Percentiles rank a stretch among this genome's conserved stretches.
These are phyloP conservation scores for Paraleonurus japonicus DNA, from an alignment of 257 asterid species.

Conservation along the genomic window DNA sequence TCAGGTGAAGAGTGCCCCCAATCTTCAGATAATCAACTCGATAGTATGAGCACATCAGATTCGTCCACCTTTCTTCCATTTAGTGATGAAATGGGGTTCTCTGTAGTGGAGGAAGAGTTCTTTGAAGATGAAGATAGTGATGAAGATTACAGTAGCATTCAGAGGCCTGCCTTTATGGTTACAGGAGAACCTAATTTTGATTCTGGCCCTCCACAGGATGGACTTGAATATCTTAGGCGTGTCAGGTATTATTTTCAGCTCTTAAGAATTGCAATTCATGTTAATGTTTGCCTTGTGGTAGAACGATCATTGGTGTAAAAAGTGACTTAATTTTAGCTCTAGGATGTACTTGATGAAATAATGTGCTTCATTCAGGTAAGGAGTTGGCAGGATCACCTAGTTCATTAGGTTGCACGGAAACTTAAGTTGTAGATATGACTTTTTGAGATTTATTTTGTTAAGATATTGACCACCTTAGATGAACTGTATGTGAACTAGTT, in stretches of 20 bases:
- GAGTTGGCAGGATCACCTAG: not conserved
- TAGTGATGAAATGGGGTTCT: slow-evolving; percentile 37
- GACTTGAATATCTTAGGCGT: slow-evolving; percentile 94
- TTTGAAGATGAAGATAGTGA: slow-evolving; percentile 63
- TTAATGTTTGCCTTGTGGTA: not conserved
- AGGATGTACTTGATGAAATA: too few relatives aligned
- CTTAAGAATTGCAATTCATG: slow-evolving; percentile 7
- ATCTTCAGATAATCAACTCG: slow-evolving; percentile 32
- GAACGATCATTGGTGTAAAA: too few relatives aligned
- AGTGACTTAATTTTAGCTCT: too few relatives aligned
- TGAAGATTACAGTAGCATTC: slow-evolving; percentile 76
- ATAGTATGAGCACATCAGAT: slow-evolving; percentile 26
- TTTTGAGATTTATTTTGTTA: not conserved
- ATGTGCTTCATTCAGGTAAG: too few relatives aligned
- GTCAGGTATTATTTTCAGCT: slow-evolving; percentile 61
- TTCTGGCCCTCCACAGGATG: slow-evolving; percentile 94
- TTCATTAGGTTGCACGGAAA: slow-evolving; percentile 5
- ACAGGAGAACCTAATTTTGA: slow-evolving; percentile 92
- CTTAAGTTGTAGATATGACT: not conserved
- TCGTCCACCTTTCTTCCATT: slow-evolving; percentile 31
- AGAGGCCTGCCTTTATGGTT: slow-evolving; percentile 77
- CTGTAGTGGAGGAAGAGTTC: slow-evolving; percentile 45
- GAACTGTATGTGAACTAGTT: not conserved
- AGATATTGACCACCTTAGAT: not conserved
- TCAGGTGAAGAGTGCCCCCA: slow-evolving; percentile 45